Evolutionary conservation across 1,284 basidiomycete species (phyloP), one percentile per base, ranked within the genome.

Genomic region (Porogramme epimiltina): DNA sequence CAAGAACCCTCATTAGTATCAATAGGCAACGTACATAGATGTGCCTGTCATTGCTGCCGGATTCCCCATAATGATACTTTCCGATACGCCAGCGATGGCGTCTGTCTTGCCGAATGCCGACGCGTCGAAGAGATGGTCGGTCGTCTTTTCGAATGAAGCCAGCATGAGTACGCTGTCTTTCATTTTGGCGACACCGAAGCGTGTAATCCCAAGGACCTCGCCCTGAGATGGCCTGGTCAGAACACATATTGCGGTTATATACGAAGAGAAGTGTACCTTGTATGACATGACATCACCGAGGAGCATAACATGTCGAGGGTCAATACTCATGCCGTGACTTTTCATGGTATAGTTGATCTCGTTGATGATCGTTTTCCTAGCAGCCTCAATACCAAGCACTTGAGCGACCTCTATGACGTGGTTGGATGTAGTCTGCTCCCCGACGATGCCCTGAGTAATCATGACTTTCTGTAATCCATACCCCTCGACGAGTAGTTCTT

Each of bases 121-220:
- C 1, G 97, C 97, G 66, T 99, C 95, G 72, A 99, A 99, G 56
- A 99, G 74, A 70, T 99, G 97, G 74, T 99, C 97, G 11, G 97
- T 99, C 24, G 97, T 99, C 77, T 99, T 99, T 73, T 99, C 97
- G 70, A 99, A 99, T 26, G 94, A 97, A 10, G 97, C 97, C 65
- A 99, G 78, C 97, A 99, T 99, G 62, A 99, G 82, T 1, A 98
- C 95, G 63, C 94, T 98, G 73, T 99, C 97, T 75, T 99, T 99
- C 94, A 99, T 99, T 75, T 99, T 99, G 22, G 96, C 94, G n/a
- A 99, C 96, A 69, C 97, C 97, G 73, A 99, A 99, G 20, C 97
- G 90, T 9, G 97, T 99, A 71, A 99, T 99, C 50, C 97, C 97
- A 49, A 99, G 76, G 5, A 99, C 95, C 70, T 99, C 96, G 49